Evolutionary conservation across 371 early-diverging fungal species (phyloP).

Genomic region (Batrachochytrium dendrobatidis): DNA sequence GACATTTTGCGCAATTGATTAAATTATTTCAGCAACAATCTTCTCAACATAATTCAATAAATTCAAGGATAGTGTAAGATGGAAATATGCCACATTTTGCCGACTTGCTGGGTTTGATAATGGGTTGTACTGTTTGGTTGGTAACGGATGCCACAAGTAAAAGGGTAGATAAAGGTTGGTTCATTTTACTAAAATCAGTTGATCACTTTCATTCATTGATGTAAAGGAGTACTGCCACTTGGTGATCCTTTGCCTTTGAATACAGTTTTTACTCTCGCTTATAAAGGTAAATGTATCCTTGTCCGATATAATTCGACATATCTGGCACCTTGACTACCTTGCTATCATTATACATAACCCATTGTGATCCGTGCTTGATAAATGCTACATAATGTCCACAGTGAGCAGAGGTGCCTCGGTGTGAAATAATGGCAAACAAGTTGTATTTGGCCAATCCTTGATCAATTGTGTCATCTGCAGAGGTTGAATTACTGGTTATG

Average conservation of each 20-base stretch:
- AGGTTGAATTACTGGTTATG: not conserved
- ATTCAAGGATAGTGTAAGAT: no score
- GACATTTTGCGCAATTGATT: not conserved
- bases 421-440: conserved; percentile 81
- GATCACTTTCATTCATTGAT: no score
- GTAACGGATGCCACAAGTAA: no score
- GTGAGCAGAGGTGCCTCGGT: conserved; percentile 94
- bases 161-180: no score
- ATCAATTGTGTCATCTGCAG: conserved; percentile 11
- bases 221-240: no score
- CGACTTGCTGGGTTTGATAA: no score
- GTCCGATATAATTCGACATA: conserved; percentile 22
- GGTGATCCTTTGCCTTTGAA: not conserved
- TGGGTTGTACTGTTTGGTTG: no score
- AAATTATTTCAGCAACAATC: no score
- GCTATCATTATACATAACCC: conserved; percentile 92
- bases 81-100: no score
- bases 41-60: no score
- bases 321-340: conserved; percentile 67
- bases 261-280: conserved; percentile 1
- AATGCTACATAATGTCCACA: conserved; percentile 96
- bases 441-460: conserved; percentile 55
- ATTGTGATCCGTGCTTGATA: conserved; percentile 59
- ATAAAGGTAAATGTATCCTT: conserved; percentile 38
- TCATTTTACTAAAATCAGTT: no score